Base-by-base conservation (phyloP, 805 yeast species). In the Candida adriatica region DNA sequence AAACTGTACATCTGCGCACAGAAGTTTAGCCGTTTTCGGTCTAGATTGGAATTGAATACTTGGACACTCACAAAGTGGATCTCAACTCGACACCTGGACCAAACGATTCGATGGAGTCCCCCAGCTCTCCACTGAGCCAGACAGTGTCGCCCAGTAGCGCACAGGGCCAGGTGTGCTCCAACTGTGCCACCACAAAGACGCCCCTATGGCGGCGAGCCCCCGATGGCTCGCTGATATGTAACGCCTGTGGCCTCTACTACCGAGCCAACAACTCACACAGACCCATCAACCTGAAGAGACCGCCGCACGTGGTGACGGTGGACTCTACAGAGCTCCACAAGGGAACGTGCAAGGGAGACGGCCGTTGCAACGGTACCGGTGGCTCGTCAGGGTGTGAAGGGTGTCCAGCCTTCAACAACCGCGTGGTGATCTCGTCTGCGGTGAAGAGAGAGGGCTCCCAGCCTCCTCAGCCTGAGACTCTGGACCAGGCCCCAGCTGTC, bases 181-280 rank as follows among this genome's bases (percentile, higher is more conserved):
- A 88, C 58, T 88, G 97, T 56, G 76, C 75, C 35, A 90, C 97
- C 0, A 73, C 70, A 37, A 86, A 88, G 6, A 88, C 97, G 0
- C 97, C 97, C 2, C 58, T 88, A 18, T 88, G 97, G 97, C 64
- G 97, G 42, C 67, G 96, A 32, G 84, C 86, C 43, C 85, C 94
- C 0, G 80, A 79, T 38, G 96, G 96, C 1, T 75, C 81, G 44
- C 88, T 95, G 0, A 65, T 90, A 38, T 88, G 97, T 58, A 88
- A 88, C 55, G 97, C 97, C 0, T 88, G 97, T 61, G 97, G 97
- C 0, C 62, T 90, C 38, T 88, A 90, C 46, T 65, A 80, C 48
- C 86, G 87, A 54, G 69, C 92, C 13, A 96, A 90, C 49, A 96
- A 96, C 15, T 88, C 83, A 5, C 94, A 83, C 25, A 61, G 97